A percentile compares a stretch with the other conserved stretches of the same genome.
phyloP scores from a whole-genome alignment of 257 asterid species.

The Linaria vulgaris region DNA sequence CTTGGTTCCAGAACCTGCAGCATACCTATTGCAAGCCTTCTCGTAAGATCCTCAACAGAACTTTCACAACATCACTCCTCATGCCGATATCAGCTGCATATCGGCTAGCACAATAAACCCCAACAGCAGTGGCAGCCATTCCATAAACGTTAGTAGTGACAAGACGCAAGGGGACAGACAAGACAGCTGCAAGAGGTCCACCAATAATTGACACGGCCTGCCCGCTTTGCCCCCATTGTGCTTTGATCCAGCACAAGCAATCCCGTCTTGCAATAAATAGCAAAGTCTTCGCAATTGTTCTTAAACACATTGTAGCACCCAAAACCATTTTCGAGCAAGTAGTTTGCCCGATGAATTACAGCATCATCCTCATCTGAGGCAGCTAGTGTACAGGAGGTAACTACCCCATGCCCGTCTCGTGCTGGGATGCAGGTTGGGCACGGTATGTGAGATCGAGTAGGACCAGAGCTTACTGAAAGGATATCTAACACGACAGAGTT shows the following conservation, averaged over 20 bases:
- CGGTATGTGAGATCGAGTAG: conserved; percentile 47
- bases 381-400: conserved; percentile 76
- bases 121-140: conserved; percentile 72
- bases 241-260: conserved; percentile 69
- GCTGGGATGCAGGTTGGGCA: conserved; percentile 64
- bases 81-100: conserved; percentile 87
- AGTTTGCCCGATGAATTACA: conserved; percentile 76
- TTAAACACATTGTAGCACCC: conserved; percentile 85
- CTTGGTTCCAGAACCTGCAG: conserved; percentile 55
- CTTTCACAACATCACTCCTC: conserved; percentile 77
- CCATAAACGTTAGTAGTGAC: conserved; percentile 72
- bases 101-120: conserved; percentile 79
- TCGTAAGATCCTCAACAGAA: conserved; percentile 73
- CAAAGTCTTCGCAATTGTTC: conserved; percentile 93
- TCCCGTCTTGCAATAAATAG: conserved; percentile 95
- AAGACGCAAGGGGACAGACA: conserved; percentile 70
- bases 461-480: conserved; percentile 77
- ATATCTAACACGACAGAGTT: conserved; percentile 63
- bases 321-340: conserved; percentile 76
- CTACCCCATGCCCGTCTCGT: conserved; percentile 76
- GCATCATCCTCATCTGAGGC: conserved; percentile 52
- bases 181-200: conserved; percentile 82
- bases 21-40: conserved; percentile 51
- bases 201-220: conserved; percentile 86
- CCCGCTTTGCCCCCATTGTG: conserved; percentile 85